These are phyloP conservation scores for Chaetoceros tenuissimus DNA, from an alignment of 108 stramenopile genomes.

Conservation along the genomic window DNA sequence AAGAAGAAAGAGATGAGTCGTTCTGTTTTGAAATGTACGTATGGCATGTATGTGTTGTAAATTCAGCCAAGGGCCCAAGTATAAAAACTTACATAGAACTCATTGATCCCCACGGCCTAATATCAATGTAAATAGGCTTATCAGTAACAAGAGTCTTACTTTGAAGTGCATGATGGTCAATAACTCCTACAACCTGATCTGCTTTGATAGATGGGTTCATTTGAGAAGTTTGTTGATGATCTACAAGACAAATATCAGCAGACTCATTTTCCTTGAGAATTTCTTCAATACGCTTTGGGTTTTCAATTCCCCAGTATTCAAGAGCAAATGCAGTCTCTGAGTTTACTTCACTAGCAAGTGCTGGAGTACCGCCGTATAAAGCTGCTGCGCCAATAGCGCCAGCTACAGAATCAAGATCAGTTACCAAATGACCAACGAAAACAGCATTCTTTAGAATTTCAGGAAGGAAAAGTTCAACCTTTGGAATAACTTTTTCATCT, in stretches of 20 bases:
- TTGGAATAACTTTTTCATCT: conserved; percentile 17
- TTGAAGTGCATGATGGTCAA: conserved; percentile 81
- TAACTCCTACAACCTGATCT: conserved; percentile 56
- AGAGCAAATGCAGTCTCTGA: conserved; percentile 52
- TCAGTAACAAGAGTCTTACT: conserved; percentile 61
- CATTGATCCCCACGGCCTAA: conserved; percentile 74
- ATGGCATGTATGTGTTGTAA: neutral
- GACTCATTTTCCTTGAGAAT: conserved; percentile 30
- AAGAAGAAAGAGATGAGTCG: neutral
- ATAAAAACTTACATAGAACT: conserved; percentile 9
- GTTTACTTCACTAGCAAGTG: conserved; percentile 46
- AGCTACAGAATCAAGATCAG: conserved; percentile 64
- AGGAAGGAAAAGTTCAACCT: conserved; percentile 36
- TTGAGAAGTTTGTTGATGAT: conserved; percentile 68
- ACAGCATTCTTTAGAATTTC: conserved; percentile 35
- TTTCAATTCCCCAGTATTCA: conserved; percentile 23
- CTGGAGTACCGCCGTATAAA: conserved; percentile 51
- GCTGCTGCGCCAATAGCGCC: conserved; percentile 64
- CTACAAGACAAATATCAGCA: conserved; percentile 53
- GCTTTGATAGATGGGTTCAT: conserved; percentile 52
- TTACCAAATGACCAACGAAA: conserved; percentile 66
- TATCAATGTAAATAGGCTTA: conserved; percentile 70
- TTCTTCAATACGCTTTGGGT: conserved; percentile 35
- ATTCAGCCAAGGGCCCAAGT: conserved; percentile 12
- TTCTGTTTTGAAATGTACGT: neutral